These are phyloP conservation scores for Paraleonurus japonicus DNA, from an alignment of 257 asterid genomes.

Conservation along the genomic window DNA sequence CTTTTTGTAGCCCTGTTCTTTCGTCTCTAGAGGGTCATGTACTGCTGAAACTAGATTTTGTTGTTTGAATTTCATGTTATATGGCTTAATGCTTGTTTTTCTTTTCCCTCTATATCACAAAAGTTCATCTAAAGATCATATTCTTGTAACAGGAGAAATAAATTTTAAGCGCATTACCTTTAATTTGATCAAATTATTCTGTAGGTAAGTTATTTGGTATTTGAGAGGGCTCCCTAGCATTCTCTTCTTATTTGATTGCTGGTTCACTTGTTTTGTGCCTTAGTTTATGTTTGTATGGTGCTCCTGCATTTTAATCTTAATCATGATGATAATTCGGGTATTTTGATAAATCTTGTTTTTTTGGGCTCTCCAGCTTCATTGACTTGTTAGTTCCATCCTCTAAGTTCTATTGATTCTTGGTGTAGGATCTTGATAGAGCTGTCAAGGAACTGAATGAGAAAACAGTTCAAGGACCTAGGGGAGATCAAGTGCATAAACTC, in stretches of 20 bases:
- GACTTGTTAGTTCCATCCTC: constrained; percentile 13
- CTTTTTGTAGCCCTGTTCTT: background rate
- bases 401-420: constrained; percentile 25
- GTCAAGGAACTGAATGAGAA: constrained; percentile 61
- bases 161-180: background rate
- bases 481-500: constrained; percentile 53
- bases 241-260: background rate
- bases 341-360: background rate
- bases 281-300: constrained; percentile 10
- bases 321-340: background rate
- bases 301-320: constrained; percentile 15
- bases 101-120: background rate
- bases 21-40: background rate
- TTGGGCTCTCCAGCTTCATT: constrained; percentile 4
- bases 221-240: background rate
- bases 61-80: constrained; percentile 10
- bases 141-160: background rate
- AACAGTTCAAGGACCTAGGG: constrained; percentile 61
- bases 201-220: background rate
- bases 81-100: constrained; percentile 6
- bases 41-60: background rate
- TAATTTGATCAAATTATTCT: background rate
- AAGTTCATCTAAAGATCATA: background rate
- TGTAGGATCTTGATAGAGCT: constrained; percentile 82
- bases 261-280: background rate